phyloP scores from a whole-genome alignment of 2,329 filamentous ascomycete genomes.

The Botrytis cinerea region DNA sequence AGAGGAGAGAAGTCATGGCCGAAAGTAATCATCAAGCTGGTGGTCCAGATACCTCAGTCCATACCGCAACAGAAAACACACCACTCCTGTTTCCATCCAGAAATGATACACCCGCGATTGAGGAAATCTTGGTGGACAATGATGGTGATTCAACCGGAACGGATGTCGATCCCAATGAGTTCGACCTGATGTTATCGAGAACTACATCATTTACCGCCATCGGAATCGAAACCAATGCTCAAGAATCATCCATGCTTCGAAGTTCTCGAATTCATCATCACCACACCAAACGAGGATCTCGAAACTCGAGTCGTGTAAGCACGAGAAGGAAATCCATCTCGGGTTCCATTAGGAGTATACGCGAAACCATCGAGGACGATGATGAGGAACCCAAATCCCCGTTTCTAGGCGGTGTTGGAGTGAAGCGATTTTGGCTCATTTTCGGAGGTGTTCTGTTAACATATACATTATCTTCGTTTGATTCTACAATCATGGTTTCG shows the following conservation, averaged over 20 bases:
- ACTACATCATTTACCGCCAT: conserved; percentile 38
- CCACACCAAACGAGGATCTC: conserved; percentile 25
- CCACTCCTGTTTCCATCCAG: conserved; percentile 25
- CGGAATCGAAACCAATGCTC: conserved; percentile 38
- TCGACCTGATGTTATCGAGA: conserved; percentile 37
- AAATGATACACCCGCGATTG: conserved; percentile 23
- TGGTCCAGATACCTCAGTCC: background rate
- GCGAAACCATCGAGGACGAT: conserved; percentile 25
- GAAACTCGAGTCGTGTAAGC: conserved; percentile 31
- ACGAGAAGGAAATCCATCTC: conserved; percentile 33
- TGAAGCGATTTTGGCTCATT: conserved; percentile 60
- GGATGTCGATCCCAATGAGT: conserved; percentile 39
- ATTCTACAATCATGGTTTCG: conserved; percentile 79
- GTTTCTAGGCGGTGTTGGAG: conserved; percentile 48
- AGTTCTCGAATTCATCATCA: conserved; percentile 36
- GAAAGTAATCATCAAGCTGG: background rate
- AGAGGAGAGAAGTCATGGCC: background rate
- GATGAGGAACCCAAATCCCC: conserved; percentile 32
- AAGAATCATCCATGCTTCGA: conserved; percentile 40
- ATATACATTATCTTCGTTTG: conserved; percentile 65
- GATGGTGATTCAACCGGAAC: conserved; percentile 45
- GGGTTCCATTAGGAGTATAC: conserved; percentile 29
- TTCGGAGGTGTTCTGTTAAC: conserved; percentile 60
- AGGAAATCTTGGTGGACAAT: conserved; percentile 22
- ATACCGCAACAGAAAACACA: conserved; percentile 17